Evolutionary conservation across 176 grass and related monocot species (phyloP), one percentile per base, ranked within the genome.

Genomic region (Oryza nivara): DNA sequence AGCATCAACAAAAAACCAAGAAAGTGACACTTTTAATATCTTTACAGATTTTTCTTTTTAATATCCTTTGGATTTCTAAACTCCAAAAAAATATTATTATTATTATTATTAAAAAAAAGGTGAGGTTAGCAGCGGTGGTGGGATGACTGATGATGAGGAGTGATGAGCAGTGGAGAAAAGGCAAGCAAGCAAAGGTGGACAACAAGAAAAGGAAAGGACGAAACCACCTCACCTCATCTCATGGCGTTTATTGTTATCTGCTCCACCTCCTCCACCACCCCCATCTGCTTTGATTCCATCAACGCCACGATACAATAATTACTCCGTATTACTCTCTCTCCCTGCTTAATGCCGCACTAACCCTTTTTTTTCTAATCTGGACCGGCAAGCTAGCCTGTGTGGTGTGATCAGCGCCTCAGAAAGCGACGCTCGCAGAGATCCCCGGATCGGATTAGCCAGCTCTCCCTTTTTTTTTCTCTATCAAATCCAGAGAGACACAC

Each of bases 271-370:
- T 30, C 23, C 23, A 23, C 23, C 40, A 6, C 40, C n/a, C 23
- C 25, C 25, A 54, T 54, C 72, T 54, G 51, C 74, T 60, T 76
- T 76, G 74, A 40, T 61, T 76, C 19, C n/a, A 38, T 61, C 52
- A 61, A 46, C 47, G 30, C 46, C n/a, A 48, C 2, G 3, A 3
- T 45, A 44, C 43, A 58, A 58, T 58, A 58, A 58, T 58, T 20
- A 58, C 2, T 28, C 28, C 28, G 28, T 28, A 28, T 26, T 26
- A 26, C 25, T 26, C 25, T 58, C 14, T 3, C 14, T 16, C 12
- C 4, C 17, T 58, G 54, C 54, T 58, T 20, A 58, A 58, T 58
- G 54, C 54, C 20, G 54, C 54, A 58, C 54, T n/a, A 58, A 58
- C 11, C 52, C 30, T 30, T 30, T 8, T 58, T 54, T 54, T 58